A percentile compares a stretch with the other conserved stretches of the same genome.
phyloP scores from a whole-genome alignment of 768 basidiomycete genomes.

The Panaeolus papilionaceus region DNA sequence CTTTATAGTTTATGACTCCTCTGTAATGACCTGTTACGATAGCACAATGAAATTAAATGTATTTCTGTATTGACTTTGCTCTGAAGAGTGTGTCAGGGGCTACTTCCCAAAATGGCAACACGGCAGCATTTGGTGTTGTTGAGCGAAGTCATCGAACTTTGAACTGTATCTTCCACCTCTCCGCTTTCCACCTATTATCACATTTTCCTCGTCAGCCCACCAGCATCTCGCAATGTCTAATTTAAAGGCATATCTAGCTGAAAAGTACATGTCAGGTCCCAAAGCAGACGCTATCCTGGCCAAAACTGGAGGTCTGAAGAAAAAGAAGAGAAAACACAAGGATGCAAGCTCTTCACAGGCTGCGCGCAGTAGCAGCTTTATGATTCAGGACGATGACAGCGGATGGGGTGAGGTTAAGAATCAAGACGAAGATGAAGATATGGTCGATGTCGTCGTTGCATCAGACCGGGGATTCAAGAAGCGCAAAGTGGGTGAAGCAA shows the following conservation, averaged over 20 bases:
- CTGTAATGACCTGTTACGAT: slow-evolving; percentile 8
- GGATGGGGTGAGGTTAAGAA: slow-evolving; percentile 62
- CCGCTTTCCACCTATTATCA: not conserved
- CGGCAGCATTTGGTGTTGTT: not conserved
- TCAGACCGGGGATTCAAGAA: slow-evolving; percentile 85
- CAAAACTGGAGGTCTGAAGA: slow-evolving; percentile 63
- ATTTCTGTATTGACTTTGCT: not conserved
- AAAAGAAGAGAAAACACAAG: slow-evolving; percentile 76
- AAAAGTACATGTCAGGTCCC: slow-evolving; percentile 95
- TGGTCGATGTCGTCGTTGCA: slow-evolving; percentile 69
- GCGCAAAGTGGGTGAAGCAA: slow-evolving; percentile 48
- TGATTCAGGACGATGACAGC: slow-evolving; percentile 73
- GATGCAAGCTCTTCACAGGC: slow-evolving; percentile 32
- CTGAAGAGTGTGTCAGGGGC: not conserved
- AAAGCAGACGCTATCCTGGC: slow-evolving; percentile 96
- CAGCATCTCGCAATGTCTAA: slow-evolving; percentile 41
- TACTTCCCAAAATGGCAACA: not conserved
- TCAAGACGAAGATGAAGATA: slow-evolving; percentile 61
- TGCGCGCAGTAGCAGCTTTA: slow-evolving; percentile 25
- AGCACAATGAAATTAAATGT: slow-evolving; percentile 10
- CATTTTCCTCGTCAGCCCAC: not conserved
- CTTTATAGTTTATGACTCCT: not conserved
- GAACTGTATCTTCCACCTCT: not conserved
- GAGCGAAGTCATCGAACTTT: not conserved
- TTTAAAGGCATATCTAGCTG: slow-evolving; percentile 85